Base-by-base conservation (phyloP, 495 filamentous ascomycete genomes). In the Glonium stellatum region DNA sequence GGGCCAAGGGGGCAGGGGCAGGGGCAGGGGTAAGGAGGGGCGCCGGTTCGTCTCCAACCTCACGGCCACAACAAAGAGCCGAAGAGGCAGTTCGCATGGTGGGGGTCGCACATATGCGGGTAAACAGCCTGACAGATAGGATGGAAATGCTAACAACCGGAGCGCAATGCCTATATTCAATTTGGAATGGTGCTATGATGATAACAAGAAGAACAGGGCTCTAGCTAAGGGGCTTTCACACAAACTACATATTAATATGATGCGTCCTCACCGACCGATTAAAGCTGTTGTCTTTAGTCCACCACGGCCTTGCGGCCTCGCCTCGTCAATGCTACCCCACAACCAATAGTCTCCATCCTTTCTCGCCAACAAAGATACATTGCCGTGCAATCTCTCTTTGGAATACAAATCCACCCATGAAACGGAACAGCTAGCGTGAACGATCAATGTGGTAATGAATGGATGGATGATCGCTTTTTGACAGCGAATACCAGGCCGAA, bases 181-280 rank as follows among this genome's bases (percentile, higher is more conserved):
- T 55, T 51, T 55, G 52, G 52, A 55, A 55, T 55, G 31, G 52
- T n/a, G 34, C 52, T 55, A 55, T 37, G 34, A 31, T 55, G 12
- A 55, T 55, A 55, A 55, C 34, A 55, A 37, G 13, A 27, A 51
- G 23, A 25, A 55, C n/a, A 56, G 39, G 54, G 64, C 54, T 60
- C 57, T 67, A 63, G 54, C 39, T 57, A 51, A 53, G 48, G 54
- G 61, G 56, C 50, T 39, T 44, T 55, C 51, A 31, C 27, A 31
- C 27, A 31, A 41, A 41, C 54, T 54, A 60, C 53, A 55, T 54
- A 67, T 63, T 67, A 67, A 58, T 60, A 57, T 63, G 42, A 53
- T 50, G 56, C 54, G 44, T 22, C 54, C 51, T 35, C 54, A 60
- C 49, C 58, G n/a, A 42, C 54, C 34, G 42, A 57, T 46, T 59